A percentile compares a stretch with the other conserved stretches of the same genome.
phyloP scores from a whole-genome alignment of 2,329 filamentous ascomycete species.

The Colletotrichum plurivorum region DNA sequence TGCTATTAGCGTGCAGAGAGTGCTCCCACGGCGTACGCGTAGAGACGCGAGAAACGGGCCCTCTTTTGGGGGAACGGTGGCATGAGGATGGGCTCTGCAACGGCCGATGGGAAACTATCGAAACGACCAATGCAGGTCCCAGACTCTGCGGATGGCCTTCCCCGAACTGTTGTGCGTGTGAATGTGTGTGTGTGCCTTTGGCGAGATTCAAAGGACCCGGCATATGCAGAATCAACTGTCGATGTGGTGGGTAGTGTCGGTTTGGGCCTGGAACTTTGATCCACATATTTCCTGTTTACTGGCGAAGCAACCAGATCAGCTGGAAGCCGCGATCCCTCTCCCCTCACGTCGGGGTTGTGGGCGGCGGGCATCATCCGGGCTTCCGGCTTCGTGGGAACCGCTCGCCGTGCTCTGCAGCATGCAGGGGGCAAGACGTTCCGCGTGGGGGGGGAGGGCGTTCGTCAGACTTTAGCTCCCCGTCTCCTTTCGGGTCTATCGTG shows the following conservation, averaged over 20 bases:
- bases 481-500: not conserved
- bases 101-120: constrained; percentile 12
- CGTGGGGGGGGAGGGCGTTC: constrained; percentile 11
- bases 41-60: not conserved
- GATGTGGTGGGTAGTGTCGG: not conserved
- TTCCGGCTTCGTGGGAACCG: constrained; percentile 23
- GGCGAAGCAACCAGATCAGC: not conserved
- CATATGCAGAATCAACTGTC: constrained; percentile 16
- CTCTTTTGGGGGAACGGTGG: not conserved
- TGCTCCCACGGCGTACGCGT: too few relatives aligned
- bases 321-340: constrained; percentile 11
- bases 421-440: constrained; percentile 22
- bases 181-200: not conserved
- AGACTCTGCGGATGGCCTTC: not conserved
- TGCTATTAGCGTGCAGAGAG: too few relatives aligned
- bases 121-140: constrained; percentile 15
- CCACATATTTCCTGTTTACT: constrained; percentile 17
- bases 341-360: constrained; percentile 6
- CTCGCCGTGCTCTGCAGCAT: constrained; percentile 13
- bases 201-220: constrained; percentile 7
- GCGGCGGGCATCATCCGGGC: constrained; percentile 23
- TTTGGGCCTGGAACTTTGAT: constrained; percentile 18
- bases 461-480: constrained; percentile 2
- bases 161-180: not conserved
- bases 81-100: constrained; percentile 1